Conservation (phyloP, 2,329 filamentous ascomycete species). For the Trichophyton rubrum region DNA sequence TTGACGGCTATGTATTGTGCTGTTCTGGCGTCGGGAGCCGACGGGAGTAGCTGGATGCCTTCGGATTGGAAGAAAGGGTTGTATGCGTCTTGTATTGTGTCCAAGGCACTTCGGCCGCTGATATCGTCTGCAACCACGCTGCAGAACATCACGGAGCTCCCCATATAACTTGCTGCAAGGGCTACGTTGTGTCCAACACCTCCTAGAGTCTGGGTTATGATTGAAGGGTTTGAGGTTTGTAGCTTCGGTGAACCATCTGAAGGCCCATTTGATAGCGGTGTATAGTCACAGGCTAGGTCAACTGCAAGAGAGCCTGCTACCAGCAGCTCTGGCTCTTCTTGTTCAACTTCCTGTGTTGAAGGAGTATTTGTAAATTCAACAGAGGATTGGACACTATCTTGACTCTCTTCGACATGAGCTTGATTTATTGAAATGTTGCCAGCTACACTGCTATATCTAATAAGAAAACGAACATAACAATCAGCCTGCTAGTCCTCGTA, state of each 20-base stretch:
- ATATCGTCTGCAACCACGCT: slow-evolving; percentile 71
- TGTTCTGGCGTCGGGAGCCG: slow-evolving; percentile 50
- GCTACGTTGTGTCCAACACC: slow-evolving; percentile 91
- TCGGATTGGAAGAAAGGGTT: slow-evolving; percentile 51
- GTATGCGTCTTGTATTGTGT: slow-evolving; percentile 44
- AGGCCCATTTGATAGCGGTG: slow-evolving; percentile 32
- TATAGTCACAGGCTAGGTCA: slow-evolving; percentile 74
- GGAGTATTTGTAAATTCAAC: neutral
- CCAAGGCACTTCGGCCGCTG: slow-evolving; percentile 60
- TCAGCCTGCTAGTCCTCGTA: slow-evolving; percentile 20
- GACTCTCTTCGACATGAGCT: neutral
- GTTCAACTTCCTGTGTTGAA: neutral
- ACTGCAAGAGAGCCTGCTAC: slow-evolving; percentile 85
- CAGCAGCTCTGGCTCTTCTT: slow-evolving; percentile 50
- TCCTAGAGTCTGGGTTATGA: slow-evolving; percentile 70
- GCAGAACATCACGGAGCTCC: slow-evolving; percentile 56
- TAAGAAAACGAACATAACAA: slow-evolving; percentile 18
- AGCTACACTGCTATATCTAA: slow-evolving; percentile 12
- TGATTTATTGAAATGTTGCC: slow-evolving; percentile 15
- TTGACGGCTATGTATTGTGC: slow-evolving; percentile 90
- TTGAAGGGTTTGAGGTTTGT: slow-evolving; percentile 75
- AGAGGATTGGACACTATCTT: neutral
- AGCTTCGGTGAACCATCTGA: slow-evolving; percentile 29
- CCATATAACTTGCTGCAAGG: slow-evolving; percentile 61
- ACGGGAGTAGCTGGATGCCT: slow-evolving; percentile 48